Percentiles rank a stretch among this genome's conserved stretches.
Evolutionary conservation across 148 eudicot genomes (phyloP).

Genomic region (Rhododendron mucronatum): DNA sequence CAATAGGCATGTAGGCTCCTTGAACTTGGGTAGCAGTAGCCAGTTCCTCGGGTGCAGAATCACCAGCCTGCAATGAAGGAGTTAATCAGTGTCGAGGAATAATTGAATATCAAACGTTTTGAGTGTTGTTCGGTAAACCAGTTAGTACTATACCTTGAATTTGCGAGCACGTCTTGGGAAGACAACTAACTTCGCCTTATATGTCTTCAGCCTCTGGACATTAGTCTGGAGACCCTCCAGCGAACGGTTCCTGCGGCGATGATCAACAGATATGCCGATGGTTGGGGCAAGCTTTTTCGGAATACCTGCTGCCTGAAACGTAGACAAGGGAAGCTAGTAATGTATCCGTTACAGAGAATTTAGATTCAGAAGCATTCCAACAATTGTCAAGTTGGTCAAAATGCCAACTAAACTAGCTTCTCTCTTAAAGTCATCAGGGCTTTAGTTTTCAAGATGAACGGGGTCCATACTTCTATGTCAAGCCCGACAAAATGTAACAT

Average conservation of each 20-base stretch:
- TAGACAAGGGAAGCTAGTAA: background rate
- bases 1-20: slow-evolving; percentile 43
- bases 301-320: slow-evolving; percentile 49
- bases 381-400: background rate
- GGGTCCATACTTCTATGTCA: background rate
- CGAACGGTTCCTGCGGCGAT: slow-evolving; percentile 56
- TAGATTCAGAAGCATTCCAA: background rate
- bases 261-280: slow-evolving; percentile 59
- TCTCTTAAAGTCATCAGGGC: background rate
- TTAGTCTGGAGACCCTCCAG: slow-evolving; percentile 54
- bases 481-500: background rate
- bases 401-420: background rate
- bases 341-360: background rate
- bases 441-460: background rate
- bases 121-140: background rate
- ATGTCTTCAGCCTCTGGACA: slow-evolving; percentile 56
- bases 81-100: background rate
- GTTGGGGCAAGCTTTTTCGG: slow-evolving; percentile 59
- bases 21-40: slow-evolving; percentile 61
- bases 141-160: background rate
- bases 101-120: background rate
- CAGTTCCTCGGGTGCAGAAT: slow-evolving; percentile 52
- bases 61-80: slow-evolving; percentile 42
- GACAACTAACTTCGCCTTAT: slow-evolving; percentile 62
- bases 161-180: slow-evolving; percentile 53